Conservation (phyloP, 73 alveolate genomes). For the Paramecium primaurelia region DNA sequence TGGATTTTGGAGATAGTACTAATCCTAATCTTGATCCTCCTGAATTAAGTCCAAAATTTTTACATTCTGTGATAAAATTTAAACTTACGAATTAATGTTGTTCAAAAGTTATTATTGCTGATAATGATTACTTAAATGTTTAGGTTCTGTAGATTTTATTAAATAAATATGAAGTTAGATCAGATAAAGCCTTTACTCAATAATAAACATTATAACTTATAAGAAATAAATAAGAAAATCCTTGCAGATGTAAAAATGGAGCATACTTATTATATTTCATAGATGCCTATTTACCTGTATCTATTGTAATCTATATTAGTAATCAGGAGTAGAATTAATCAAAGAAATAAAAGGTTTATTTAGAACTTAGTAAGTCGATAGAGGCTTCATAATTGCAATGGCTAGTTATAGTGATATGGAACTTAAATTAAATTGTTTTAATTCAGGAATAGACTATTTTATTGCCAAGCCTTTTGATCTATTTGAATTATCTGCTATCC, state of each 20-base stretch:
- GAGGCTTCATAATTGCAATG: constrained; percentile 17
- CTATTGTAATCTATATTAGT: background rate
- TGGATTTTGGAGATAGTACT: constrained; percentile 38
- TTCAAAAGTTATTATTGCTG: constrained; percentile 30
- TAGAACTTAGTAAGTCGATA: background rate
- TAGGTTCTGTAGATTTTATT: background rate
- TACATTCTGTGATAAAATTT: background rate
- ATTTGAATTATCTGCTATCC: constrained; percentile 27
- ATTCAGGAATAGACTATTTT: constrained; percentile 33
- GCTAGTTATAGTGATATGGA: constrained; percentile 37
- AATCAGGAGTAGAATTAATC: constrained; percentile 6
- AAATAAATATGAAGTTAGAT: constrained; percentile 14
- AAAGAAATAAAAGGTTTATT: background rate
- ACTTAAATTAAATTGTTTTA: background rate
- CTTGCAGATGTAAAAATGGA: constrained; percentile 35
- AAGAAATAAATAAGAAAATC: background rate
- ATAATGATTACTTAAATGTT: constrained; percentile 5
- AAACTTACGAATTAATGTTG: constrained; percentile 30
- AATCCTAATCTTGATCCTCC: constrained; percentile 40
- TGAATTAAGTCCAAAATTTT: constrained; percentile 4
- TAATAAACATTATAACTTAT: background rate
- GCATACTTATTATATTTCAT: background rate
- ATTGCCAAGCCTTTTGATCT: constrained; percentile 24
- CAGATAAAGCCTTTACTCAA: background rate
- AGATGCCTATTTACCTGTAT: constrained; percentile 31